A percentile compares a stretch with the other conserved stretches of the same genome.
These are phyloP conservation scores for Fusarium agapanthi DNA, from an alignment of 2,329 filamentous ascomycete species.

Conservation along the genomic window DNA sequence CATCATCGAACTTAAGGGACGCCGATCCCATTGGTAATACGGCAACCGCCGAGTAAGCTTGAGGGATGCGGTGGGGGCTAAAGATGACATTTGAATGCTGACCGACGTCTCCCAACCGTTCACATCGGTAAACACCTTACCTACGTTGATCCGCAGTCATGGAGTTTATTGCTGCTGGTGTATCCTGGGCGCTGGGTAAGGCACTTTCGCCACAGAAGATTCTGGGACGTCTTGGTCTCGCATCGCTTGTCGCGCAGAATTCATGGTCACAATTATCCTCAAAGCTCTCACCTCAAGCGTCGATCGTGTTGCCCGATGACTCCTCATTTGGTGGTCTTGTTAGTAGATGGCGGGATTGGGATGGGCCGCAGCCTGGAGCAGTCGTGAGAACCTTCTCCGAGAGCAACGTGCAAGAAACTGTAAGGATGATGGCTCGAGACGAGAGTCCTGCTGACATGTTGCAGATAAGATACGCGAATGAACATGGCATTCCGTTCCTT, in stretches of 20 bases:
- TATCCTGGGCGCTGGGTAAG: slow-evolving; percentile 7
- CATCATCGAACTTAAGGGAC: not conserved
- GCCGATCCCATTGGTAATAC: not conserved
- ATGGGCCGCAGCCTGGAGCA: slow-evolving; percentile 9
- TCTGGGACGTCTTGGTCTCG: slow-evolving; percentile 1
- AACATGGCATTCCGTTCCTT: not conserved
- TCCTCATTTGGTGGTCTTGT: not conserved
- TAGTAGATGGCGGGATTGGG: slow-evolving; percentile 30
- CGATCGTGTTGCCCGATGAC: not conserved
- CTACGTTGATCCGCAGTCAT: not conserved
- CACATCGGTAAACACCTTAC: not conserved
- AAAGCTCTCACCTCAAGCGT: slow-evolving; percentile 15
- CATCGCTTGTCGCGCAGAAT: not conserved
- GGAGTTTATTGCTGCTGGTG: slow-evolving; percentile 25
- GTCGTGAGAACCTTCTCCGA: slow-evolving; percentile 14
- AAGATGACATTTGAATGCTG: not conserved
- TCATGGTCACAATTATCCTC: slow-evolving; percentile 13
- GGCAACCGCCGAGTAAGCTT: not conserved
- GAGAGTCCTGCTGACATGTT: not conserved
- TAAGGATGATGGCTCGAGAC: not conserved
- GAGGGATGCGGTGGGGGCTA: not conserved
- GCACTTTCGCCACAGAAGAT: slow-evolving; percentile 2
- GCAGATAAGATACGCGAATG: slow-evolving; percentile 24
- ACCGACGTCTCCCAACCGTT: not conserved
- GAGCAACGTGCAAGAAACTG: slow-evolving; percentile 27